phyloP scores from a whole-genome alignment of 768 basidiomycete genomes.

The Candolleomyces aberdarensis region DNA sequence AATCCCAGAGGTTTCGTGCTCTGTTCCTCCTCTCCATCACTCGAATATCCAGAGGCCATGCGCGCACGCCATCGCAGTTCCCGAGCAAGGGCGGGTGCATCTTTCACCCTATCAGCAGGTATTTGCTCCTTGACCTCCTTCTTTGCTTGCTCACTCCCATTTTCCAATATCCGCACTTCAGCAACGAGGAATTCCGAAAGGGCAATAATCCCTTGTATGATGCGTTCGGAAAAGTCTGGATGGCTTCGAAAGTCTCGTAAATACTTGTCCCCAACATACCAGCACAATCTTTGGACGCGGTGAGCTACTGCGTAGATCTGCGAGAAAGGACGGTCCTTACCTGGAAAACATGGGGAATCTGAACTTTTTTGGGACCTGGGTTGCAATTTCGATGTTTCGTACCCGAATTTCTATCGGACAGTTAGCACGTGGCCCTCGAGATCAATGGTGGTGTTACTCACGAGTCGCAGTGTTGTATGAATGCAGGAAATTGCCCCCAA shows the following conservation, averaged over 20 bases:
- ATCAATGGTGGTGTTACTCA: conserved; percentile 35
- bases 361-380: conserved; percentile 91
- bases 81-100: conserved; percentile 74
- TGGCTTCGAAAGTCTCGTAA: conserved; percentile 65
- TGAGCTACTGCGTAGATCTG: neutral
- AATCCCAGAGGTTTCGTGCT: conserved; percentile 19
- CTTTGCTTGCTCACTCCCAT: conserved; percentile 64
- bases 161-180: conserved; percentile 72
- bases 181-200: conserved; percentile 78
- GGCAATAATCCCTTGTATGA: conserved; percentile 66
- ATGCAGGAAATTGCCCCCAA: conserved; percentile 97
- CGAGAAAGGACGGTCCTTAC: conserved; percentile 31
- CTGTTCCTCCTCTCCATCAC: conserved; percentile 57
- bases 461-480: conserved; percentile 86
- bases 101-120: conserved; percentile 77
- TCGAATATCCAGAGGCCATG: conserved; percentile 54
- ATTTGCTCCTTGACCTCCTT: conserved; percentile 80
- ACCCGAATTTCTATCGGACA: conserved; percentile 70
- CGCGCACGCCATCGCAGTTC: conserved; percentile 85
- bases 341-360: conserved; percentile 80
- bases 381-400: conserved; percentile 87
- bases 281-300: conserved; percentile 61
- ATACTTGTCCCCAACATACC: conserved; percentile 87
- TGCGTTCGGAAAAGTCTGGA: conserved; percentile 41
- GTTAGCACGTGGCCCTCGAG: no score